Evolutionary conservation across 176 grass and related monocot species (phyloP), one percentile per base, ranked within the genome.

Genomic region (Chrysopogon serrulatus): DNA sequence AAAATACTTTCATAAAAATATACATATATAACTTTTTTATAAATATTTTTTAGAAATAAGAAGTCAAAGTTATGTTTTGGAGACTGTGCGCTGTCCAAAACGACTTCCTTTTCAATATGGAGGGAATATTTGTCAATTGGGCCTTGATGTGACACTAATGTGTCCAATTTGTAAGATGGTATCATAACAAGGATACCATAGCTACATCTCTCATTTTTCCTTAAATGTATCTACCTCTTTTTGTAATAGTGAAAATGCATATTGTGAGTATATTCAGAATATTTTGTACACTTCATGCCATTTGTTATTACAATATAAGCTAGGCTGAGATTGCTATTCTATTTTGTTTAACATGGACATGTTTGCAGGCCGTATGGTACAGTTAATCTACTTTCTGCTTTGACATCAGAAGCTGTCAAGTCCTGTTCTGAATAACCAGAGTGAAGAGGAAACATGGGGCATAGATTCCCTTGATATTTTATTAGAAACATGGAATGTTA

Each of bases 401-500:
- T 99, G 77, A 96, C 93, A 21, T 89, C 89, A 40, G 96, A 94
- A 91, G 89, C 92, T 76, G 93, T 99, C 74, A 92, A 96, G 89
- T 83, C 89, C 0, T n/a, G 78, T 89, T 90, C 79, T 89, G 40
- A 70, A 78, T 85, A 92, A 85, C 73, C 87, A 87, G 51, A 87
- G 89, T 71, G 96, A 94, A 89, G 96, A 95, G 82, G 90, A 95
- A 87, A 92, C 93, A 36, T 99, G 93, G 96, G 86, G 82, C 81
- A 87, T 90, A 32, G 93, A 99, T 63, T 82, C 91, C 85, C 87
- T 94, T 79, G 96, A 98, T 89, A 95, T 98, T 77, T 91, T 95
- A 53, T 90, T 98, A 84, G 96, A 98, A 85, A 92, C 90, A 71
- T 98, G 96, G 96, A 95, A 88, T 92, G 89, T 98, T 79, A 81